Conservation (phyloP, 2,329 filamentous ascomycete species). For the Curvularia eragrostidis region DNA sequence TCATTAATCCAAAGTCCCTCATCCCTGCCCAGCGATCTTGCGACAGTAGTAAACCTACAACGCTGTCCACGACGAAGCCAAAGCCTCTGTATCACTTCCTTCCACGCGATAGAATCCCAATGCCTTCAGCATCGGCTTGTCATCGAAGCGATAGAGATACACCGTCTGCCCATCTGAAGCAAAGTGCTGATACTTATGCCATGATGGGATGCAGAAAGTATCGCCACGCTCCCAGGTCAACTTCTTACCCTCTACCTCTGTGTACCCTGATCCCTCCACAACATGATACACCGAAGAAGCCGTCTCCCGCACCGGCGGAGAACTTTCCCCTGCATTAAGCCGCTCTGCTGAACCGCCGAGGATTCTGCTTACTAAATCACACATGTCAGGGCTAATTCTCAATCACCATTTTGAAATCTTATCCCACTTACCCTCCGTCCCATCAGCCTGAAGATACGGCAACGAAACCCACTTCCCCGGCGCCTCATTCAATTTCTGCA, state of each 20-base stretch:
- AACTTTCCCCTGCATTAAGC: neutral
- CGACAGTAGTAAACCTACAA: neutral
- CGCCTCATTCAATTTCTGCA: neutral
- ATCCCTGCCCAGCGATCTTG: neutral
- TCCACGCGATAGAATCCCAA: constrained; percentile 1
- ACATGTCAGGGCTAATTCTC: neutral
- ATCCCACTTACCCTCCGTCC: neutral
- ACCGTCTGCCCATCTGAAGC: neutral
- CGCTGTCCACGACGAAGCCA: neutral
- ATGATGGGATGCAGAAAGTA: constrained; percentile 3
- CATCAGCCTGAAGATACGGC: constrained; percentile 1
- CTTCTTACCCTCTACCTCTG: constrained; percentile 1
- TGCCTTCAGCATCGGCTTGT: constrained; percentile 2
- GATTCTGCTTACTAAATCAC: neutral
- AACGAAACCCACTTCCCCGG: constrained; percentile 1
- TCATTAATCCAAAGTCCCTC: neutral
- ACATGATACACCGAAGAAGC: neutral
- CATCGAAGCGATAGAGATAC: constrained; percentile 1
- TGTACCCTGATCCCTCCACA: neutral
- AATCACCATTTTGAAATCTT: neutral
- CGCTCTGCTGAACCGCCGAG: constrained; percentile 1
- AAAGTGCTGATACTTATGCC: constrained; percentile 3
- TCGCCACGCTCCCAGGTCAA: constrained; percentile 1
- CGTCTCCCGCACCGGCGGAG: constrained; percentile 1
- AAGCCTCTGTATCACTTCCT: constrained; percentile 1